phyloP scores from a whole-genome alignment of 2,329 filamentous ascomycete genomes.

The Hirsutella thompsonii region DNA sequence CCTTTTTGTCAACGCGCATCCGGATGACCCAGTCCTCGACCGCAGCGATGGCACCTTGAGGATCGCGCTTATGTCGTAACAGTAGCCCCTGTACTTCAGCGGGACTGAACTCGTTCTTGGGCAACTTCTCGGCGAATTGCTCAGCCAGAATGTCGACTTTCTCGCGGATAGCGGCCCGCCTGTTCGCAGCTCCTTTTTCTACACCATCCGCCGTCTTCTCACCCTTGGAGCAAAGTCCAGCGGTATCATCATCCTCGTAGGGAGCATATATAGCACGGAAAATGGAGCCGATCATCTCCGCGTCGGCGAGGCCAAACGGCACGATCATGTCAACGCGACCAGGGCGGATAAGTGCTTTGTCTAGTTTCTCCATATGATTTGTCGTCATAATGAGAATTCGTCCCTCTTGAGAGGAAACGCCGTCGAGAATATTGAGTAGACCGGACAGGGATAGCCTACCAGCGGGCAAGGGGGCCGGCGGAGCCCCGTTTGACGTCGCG shows the following conservation, averaged over 20 bases:
- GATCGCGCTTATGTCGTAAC: slow-evolving; percentile 40
- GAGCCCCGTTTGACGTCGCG: not conserved
- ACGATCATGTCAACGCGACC: slow-evolving; percentile 49
- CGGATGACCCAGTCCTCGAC: slow-evolving; percentile 36
- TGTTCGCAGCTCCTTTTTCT: slow-evolving; percentile 15
- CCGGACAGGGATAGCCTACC: slow-evolving; percentile 56
- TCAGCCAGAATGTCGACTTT: slow-evolving; percentile 31
- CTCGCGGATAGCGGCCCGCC: slow-evolving; percentile 19
- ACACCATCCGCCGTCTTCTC: slow-evolving; percentile 5
- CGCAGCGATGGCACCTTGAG: slow-evolving; percentile 32
- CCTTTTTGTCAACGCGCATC: slow-evolving; percentile 33
- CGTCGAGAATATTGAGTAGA: slow-evolving; percentile 70
- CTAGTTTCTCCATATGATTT: slow-evolving; percentile 49
- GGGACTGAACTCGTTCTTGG: slow-evolving; percentile 42
- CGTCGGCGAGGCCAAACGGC: slow-evolving; percentile 41
- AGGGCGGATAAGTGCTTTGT: slow-evolving; percentile 49
- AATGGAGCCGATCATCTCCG: slow-evolving; percentile 36
- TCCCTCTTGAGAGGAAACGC: slow-evolving; percentile 51
- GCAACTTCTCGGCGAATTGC: slow-evolving; percentile 37
- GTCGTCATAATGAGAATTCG: slow-evolving; percentile 54
- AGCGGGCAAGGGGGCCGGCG: slow-evolving; percentile 2
- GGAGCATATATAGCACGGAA: slow-evolving; percentile 46
- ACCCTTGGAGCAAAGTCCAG: not conserved
- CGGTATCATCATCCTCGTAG: slow-evolving; percentile 23
- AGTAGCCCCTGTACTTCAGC: slow-evolving; percentile 49